A percentile compares a stretch with the other conserved stretches of the same genome.
Evolutionary conservation across 805 yeast genomes (phyloP).

Genomic region (Ogataea nitratoaversa): DNA sequence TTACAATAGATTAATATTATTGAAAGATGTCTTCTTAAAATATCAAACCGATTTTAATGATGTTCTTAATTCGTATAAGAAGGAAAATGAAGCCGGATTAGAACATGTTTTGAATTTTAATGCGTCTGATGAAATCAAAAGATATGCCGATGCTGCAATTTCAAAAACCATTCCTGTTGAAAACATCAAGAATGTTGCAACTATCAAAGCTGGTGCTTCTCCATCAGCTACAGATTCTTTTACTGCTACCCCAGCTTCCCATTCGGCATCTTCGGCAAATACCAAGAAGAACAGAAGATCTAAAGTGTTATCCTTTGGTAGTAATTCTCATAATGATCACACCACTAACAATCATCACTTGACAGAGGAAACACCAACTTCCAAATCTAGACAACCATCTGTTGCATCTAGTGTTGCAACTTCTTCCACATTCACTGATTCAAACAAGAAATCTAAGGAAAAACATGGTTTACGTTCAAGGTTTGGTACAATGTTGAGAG

Average conservation of each 20-base stretch:
- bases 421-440: constrained; percentile 4
- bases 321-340: not conserved
- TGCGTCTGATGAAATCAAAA: constrained; percentile 54
- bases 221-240: constrained; percentile 13
- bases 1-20: constrained; percentile 50
- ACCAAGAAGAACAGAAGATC: constrained; percentile 6
- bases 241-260: constrained; percentile 13
- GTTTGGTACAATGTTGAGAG: constrained; percentile 66
- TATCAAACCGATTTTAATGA: constrained; percentile 61
- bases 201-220: constrained; percentile 7
- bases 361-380: constrained; percentile 1
- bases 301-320: constrained; percentile 3
- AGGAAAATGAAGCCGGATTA: constrained; percentile 58
- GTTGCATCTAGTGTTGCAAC: constrained; percentile 8
- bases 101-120: constrained; percentile 61
- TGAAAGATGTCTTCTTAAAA: constrained; percentile 63
- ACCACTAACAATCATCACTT: not conserved
- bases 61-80: constrained; percentile 39
- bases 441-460: constrained; percentile 20
- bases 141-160: constrained; percentile 43
- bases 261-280: not conserved
- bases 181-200: constrained; percentile 13
- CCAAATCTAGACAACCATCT: constrained; percentile 14
- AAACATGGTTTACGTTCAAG: constrained; percentile 51
- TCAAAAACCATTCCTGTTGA: constrained; percentile 27